These are phyloP conservation scores for Arabis alpina DNA, from an alignment of 345 rosid genomes.

Conservation along the genomic window DNA sequence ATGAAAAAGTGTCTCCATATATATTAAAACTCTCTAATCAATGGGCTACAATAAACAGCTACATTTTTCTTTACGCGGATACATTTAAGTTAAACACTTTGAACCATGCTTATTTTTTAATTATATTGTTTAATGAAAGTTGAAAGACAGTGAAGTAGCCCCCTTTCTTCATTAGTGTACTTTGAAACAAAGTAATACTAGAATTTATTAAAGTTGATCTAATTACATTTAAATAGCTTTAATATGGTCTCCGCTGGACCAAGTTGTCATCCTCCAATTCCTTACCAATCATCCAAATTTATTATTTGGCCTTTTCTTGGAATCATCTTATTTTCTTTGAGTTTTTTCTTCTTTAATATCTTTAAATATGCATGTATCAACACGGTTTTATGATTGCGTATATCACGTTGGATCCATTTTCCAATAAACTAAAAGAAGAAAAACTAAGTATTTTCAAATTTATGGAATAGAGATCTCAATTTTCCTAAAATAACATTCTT, in stretches of 20 bases:
- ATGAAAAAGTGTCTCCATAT: not conserved
- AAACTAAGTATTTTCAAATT: not conserved
- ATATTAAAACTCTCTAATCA: not conserved
- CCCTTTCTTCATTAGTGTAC: not conserved
- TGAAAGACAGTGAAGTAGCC: constrained; percentile 31
- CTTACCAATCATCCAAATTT: constrained; percentile 40
- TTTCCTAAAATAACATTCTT: not conserved
- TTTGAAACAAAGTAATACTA: constrained; percentile 9
- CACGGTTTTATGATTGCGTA: constrained; percentile 28
- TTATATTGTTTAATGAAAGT: constrained; percentile 9
- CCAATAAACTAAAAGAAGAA: not conserved
- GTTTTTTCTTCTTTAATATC: not conserved
- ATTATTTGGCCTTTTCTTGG: constrained; percentile 30
- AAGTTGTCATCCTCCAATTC: constrained; percentile 50
- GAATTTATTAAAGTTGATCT: constrained; percentile 20
- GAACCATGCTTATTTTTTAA: not conserved
- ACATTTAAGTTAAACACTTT: constrained; percentile 12
- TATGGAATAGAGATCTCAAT: not conserved
- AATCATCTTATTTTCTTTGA: constrained; percentile 30
- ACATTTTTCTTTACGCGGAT: constrained; percentile 5
- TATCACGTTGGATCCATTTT: constrained; percentile 14
- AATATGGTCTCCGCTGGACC: constrained; percentile 54
- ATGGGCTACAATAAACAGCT: constrained; percentile 1
- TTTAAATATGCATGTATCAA: constrained; percentile 10
- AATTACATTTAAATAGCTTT: constrained; percentile 21